phyloP scores from a whole-genome alignment of 352 stramenopile species.

The Phytophthora cactorum region DNA sequence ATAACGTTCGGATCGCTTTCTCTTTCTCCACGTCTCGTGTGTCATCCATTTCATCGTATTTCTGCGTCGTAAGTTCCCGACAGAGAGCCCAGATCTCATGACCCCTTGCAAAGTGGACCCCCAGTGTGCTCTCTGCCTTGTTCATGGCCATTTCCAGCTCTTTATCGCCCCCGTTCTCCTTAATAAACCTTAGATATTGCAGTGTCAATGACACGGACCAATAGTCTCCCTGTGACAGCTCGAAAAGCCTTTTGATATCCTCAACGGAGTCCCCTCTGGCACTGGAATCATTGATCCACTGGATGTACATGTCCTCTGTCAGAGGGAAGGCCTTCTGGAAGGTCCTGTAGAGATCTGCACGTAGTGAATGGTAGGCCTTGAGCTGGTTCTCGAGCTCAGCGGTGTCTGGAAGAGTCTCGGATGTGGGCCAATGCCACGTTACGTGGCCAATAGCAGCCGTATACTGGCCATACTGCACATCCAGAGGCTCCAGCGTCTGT shows the following conservation, averaged over 20 bases:
- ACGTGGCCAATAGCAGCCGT: constrained; percentile 43
- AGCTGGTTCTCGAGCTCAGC: constrained; percentile 13
- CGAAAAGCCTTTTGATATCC: constrained; percentile 40
- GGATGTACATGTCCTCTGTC: constrained; percentile 57
- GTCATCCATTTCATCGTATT: constrained; percentile 33
- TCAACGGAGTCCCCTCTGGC: constrained; percentile 8
- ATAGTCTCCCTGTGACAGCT: constrained; percentile 55
- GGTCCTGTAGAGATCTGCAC: constrained; percentile 39
- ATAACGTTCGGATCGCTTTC: constrained; percentile 44
- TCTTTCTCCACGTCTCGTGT: constrained; percentile 42
- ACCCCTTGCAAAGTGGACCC: constrained; percentile 58
- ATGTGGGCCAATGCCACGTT: constrained; percentile 36
- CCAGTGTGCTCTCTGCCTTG: constrained; percentile 40
- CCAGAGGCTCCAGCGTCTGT: background rate
- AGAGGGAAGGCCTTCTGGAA: constrained; percentile 70
- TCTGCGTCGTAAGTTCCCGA: constrained; percentile 49
- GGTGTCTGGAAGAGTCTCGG: constrained; percentile 6
- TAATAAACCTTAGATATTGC: constrained; percentile 45
- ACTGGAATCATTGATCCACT: constrained; percentile 55
- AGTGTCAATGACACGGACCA: constrained; percentile 58
- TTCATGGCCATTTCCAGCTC: constrained; percentile 42
- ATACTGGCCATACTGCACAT: constrained; percentile 48
- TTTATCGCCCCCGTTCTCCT: constrained; percentile 33
- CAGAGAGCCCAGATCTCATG: constrained; percentile 69
- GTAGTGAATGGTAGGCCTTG: constrained; percentile 31